Percentiles rank a stretch among this genome's conserved stretches.
These are phyloP conservation scores for Sarocladium brachiariae DNA, from an alignment of 2,329 filamentous ascomycete genomes.

Conservation along the genomic window DNA sequence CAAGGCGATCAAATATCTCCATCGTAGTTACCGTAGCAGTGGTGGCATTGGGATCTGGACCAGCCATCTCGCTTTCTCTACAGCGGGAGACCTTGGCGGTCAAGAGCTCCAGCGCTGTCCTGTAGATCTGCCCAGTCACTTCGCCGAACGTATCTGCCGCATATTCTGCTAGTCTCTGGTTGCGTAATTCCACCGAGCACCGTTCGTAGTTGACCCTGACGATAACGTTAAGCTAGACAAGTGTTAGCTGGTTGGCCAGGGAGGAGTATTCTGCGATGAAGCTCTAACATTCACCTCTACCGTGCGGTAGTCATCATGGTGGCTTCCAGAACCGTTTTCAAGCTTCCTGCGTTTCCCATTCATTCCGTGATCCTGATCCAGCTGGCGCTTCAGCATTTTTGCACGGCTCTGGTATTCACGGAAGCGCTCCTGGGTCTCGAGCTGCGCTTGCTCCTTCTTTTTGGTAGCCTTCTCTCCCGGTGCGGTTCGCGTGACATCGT, in stretches of 20 bases:
- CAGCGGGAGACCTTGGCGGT: conserved; percentile 65
- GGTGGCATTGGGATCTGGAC: conserved; percentile 23
- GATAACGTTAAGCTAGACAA: conserved; percentile 57
- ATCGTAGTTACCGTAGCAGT: conserved; percentile 41
- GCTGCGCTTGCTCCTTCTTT: conserved; percentile 55
- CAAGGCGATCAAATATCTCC: conserved; percentile 50
- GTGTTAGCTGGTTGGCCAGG: conserved; percentile 20
- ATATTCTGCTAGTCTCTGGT: conserved; percentile 66
- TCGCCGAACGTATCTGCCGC: conserved; percentile 64
- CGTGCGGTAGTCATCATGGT: conserved; percentile 26
- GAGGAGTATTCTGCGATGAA: conserved; percentile 17
- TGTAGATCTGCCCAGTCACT: conserved; percentile 72
- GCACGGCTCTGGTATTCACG: conserved; percentile 46
- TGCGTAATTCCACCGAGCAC: conserved; percentile 75
- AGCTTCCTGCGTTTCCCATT: conserved; percentile 49
- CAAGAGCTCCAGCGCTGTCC: conserved; percentile 61
- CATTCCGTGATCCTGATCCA: conserved; percentile 35
- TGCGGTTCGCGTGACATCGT: conserved; percentile 47
- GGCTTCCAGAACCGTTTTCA: conserved; percentile 32
- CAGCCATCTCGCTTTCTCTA: conserved; percentile 44
- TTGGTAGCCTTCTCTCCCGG: conserved; percentile 45
- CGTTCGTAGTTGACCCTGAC: conserved; percentile 81
- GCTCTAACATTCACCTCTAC: conserved; percentile 10
- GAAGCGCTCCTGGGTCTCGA: conserved; percentile 47
- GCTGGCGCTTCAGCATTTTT: conserved; percentile 43